Evolutionary conservation across 2,329 filamentous ascomycete genomes (phyloP).

Genomic region (Alternaria hordeiaustralica): DNA sequence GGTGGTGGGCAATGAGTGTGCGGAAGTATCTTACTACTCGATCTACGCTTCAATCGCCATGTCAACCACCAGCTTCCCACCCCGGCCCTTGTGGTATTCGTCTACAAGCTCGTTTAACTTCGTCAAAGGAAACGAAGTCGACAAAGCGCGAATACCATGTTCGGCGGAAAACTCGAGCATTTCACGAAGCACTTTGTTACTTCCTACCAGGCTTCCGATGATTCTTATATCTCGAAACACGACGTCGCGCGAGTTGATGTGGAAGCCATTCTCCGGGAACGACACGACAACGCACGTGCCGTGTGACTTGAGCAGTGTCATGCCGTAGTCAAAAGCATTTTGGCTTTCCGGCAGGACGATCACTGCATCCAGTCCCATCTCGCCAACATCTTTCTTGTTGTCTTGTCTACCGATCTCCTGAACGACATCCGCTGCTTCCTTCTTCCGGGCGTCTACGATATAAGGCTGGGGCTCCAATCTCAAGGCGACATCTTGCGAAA

Average conservation of each 20-base stretch:
- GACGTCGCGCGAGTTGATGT: slow-evolving; percentile 51
- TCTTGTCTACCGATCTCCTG: slow-evolving; percentile 48
- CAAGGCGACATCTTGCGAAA: slow-evolving; percentile 39
- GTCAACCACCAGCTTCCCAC: slow-evolving; percentile 57
- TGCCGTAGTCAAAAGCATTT: slow-evolving; percentile 56
- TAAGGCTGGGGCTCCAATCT: slow-evolving; percentile 37
- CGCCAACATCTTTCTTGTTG: slow-evolving; percentile 39
- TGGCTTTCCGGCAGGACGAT: slow-evolving; percentile 57
- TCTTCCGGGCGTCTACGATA: slow-evolving; percentile 51
- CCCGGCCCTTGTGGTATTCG: slow-evolving; percentile 53
- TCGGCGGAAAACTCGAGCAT: slow-evolving; percentile 50
- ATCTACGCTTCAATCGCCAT: slow-evolving; percentile 30
- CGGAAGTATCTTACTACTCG: not conserved
- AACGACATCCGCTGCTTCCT: slow-evolving; percentile 38
- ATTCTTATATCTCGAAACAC: slow-evolving; percentile 56
- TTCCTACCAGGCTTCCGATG: slow-evolving; percentile 52
- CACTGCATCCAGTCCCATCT: slow-evolving; percentile 56
- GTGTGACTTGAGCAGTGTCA: slow-evolving; percentile 53
- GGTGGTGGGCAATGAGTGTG: not conserved
- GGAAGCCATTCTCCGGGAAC: slow-evolving; percentile 54
- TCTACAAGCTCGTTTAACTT: slow-evolving; percentile 52
- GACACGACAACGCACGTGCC: slow-evolving; percentile 56
- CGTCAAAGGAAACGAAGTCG: slow-evolving; percentile 46
- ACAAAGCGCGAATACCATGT: slow-evolving; percentile 43
- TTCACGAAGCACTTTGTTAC: slow-evolving; percentile 50